Base-by-base conservation (phyloP, 441 rosid genomes). In the Flueggea neowawraea region DNA sequence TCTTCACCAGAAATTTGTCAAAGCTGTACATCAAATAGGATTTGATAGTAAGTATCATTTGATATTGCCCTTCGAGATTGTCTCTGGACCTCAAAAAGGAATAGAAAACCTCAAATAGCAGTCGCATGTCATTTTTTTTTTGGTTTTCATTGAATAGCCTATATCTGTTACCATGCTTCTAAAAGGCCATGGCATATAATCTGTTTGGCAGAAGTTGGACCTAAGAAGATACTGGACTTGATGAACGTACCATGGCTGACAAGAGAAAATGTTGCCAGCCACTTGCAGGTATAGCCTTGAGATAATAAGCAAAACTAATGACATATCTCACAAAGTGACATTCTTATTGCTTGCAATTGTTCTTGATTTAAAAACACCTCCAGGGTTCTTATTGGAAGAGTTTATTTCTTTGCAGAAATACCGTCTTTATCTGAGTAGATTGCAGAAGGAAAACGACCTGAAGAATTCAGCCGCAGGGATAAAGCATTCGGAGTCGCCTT, bases 201-300 rank as follows among this genome's bases (percentile, higher is more conserved):
- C 68, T 80, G 64, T 82, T 76, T 82, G 78, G 79, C 86, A 95
- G 99, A 78, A 80, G 98, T 91, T 70, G 97, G 87, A 44, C 98
- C 96, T 0, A 90, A 86, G 77, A 90, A 78, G 69, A 88, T 93
- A 59, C 84, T 88, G 8, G 95, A 83, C 76, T 75, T 70, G 75
- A 90, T 93, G 98, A 87, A 82, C 55, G 79, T 85, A 17, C 75
- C 90, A 0, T 79, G 88, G 78, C 65, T 93, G 65, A 87, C 97
- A 3, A 85, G 96, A 77, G 96, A 93, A 72, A 88, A 90, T 70
- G 81, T 93, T 2, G 98, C 97, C 22, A 93, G 98, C 71, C 98
- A 93, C 69, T 77, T 93, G 79, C 98, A 93, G 98, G 98, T 93
- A 74, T 62, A 60, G 56, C 51, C 44, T 15, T 15, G 16, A 12